Evolutionary conservation across 2,329 filamentous ascomycete species (phyloP), one percentile per base, ranked within the genome.

Genomic region (Aspergillus oerlinghausenensis): DNA sequence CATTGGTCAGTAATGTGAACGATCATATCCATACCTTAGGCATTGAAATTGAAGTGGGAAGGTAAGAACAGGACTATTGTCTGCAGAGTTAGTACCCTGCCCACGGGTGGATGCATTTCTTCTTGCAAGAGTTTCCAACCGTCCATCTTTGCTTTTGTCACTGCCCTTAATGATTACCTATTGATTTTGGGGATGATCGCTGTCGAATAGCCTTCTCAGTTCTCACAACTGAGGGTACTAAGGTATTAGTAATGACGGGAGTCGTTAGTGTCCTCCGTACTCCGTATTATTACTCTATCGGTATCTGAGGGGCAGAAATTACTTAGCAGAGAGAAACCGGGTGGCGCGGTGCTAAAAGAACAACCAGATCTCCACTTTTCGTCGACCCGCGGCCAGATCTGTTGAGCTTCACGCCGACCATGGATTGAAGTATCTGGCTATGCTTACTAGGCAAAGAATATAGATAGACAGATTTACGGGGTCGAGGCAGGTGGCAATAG

Each of bases 101-200:
- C 11, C 45, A 38, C 42, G 32, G 51, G 50, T 48, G 54, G 52
- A 47, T 56, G 51, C 55, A 55, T 60, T 60, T 55, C 43, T 60
- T 45, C 10, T 21, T 25, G 19, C 17, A 11, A 19, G n/a, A 3
- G 23, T 25, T 26, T 21, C 4, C 10, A 25, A 11, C 11, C 21
- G 14, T 14, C 11, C 43, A 47, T 47, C 11, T 25, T 47, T 53
- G 43, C 50, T 56, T 58, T 61, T 55, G 53, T 45, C 29, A 55
- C 21, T 47, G 40, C 29, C 29, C 25, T 29, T 43, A 9, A 7
- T 17, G 14, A 38, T 38, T 17, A 32, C 29, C 29, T 32, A 35
- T 35, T 35, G 32, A 35, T 35, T 35, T 17, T 4, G 32, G 9
- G 4, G 32, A 35, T 17, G 11, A 17, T 35, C 14, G 32, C 14